Conservation (phyloP, 805 yeast genomes). For the Torulaspora franciscae region DNA sequence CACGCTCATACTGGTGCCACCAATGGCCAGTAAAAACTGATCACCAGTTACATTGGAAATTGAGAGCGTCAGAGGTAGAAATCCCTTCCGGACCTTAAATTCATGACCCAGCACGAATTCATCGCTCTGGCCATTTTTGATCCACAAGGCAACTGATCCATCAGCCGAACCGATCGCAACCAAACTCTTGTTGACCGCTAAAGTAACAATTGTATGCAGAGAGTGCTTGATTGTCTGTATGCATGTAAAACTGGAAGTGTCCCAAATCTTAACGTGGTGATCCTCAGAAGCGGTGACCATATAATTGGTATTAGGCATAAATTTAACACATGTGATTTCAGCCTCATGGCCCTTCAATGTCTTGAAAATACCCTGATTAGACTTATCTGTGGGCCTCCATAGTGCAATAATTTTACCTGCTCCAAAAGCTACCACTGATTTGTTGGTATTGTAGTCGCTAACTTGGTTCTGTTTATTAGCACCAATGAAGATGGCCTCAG, state of each 20-base stretch:
- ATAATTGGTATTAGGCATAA: conserved; percentile 42
- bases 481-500: conserved; percentile 63
- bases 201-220: conserved; percentile 48
- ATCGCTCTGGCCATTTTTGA: conserved; percentile 20
- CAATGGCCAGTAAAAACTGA: conserved; percentile 54
- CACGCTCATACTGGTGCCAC: conserved; percentile 59
- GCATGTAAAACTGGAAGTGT: conserved; percentile 25
- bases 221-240: conserved; percentile 40
- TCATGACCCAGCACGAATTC: conserved; percentile 24
- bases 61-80: conserved; percentile 30
- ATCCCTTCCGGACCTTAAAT: conserved; percentile 23
- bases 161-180: conserved; percentile 61
- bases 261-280: conserved; percentile 58
- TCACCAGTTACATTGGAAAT: conserved; percentile 24
- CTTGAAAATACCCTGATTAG: conserved; percentile 43
- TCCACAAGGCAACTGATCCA: conserved; percentile 56
- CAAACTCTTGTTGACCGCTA: conserved; percentile 42
- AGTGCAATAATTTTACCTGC: conserved; percentile 62
- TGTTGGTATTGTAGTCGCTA: conserved; percentile 44
- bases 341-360: conserved; percentile 59
- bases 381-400: conserved; percentile 52
- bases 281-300: conserved; percentile 69
- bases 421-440: conserved; percentile 59
- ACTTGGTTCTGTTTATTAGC: conserved; percentile 64
- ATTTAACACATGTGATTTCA: conserved; percentile 64